Percentiles rank a stretch among this genome's conserved stretches.
Evolutionary conservation across 2,329 filamentous ascomycete species (phyloP).

Genomic region (Trichothecium roseum): DNA sequence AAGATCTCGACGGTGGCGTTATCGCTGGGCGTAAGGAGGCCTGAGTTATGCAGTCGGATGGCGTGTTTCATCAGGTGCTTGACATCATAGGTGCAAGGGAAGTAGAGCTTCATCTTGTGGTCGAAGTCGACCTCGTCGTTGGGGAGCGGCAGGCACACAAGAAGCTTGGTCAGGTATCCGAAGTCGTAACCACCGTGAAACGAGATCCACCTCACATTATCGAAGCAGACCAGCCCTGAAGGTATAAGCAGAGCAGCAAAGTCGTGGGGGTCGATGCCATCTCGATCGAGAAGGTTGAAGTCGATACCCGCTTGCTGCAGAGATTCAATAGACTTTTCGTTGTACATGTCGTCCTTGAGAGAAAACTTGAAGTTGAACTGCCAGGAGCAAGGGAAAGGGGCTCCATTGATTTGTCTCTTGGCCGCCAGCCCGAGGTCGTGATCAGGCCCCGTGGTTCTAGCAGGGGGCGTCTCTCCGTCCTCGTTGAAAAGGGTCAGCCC

Average conservation of each 20-base stretch:
- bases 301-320: conserved; percentile 88
- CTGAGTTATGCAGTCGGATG: conserved; percentile 55
- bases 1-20: conserved; percentile 62
- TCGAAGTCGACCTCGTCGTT: conserved; percentile 87
- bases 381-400: conserved; percentile 78
- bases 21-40: conserved; percentile 53
- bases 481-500: conserved; percentile 89
- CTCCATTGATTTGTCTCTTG: conserved; percentile 28
- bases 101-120: conserved; percentile 80
- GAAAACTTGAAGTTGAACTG: conserved; percentile 99
- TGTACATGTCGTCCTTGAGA: conserved; percentile 93
- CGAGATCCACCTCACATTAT: conserved; percentile 89
- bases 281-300: conserved; percentile 71
- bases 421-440: conserved; percentile 26
- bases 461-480: conserved; percentile 76
- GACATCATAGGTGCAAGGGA: conserved; percentile 88
- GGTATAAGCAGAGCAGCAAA: conserved; percentile 87
- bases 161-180: conserved; percentile 89
- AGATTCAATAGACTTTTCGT: conserved; percentile 86
- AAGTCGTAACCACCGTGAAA: conserved; percentile 99
- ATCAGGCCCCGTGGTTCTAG: conserved; percentile 34
- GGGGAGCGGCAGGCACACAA: conserved; percentile 73
- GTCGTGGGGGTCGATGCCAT: conserved; percentile 81
- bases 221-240: conserved; percentile 79
- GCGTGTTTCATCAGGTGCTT: conserved; percentile 95